phyloP scores from a whole-genome alignment of 2,329 filamentous ascomycete species.

The Calycina marina region DNA sequence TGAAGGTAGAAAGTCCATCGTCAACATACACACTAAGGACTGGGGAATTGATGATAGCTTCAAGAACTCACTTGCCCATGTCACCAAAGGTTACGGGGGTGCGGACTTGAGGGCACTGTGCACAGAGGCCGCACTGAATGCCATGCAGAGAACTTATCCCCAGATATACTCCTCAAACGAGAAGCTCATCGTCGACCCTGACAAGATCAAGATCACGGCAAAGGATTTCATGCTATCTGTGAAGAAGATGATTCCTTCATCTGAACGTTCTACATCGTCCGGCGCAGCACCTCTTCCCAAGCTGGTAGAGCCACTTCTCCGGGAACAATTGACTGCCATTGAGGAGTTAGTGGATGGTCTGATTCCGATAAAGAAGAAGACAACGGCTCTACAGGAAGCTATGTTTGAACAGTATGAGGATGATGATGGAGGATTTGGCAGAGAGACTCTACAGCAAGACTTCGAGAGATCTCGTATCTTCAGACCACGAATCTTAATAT shows the following conservation, averaged over 20 bases:
- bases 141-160: constrained; percentile 87
- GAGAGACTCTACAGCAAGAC: constrained; percentile 59
- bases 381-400: constrained; percentile 84
- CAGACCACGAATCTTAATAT: constrained; percentile 72
- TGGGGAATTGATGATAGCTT: constrained; percentile 75
- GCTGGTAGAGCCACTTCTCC: constrained; percentile 67
- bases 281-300: constrained; percentile 70
- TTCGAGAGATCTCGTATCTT: constrained; percentile 85
- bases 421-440: constrained; percentile 67
- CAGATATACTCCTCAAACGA: constrained; percentile 88
- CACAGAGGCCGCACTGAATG: constrained; percentile 89
- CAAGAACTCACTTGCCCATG: constrained; percentile 69
- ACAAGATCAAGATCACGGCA: constrained; percentile 71
- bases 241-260: constrained; percentile 92
- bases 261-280: constrained; percentile 75
- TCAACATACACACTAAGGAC: constrained; percentile 88
- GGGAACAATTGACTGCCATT: constrained; percentile 56
- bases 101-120: constrained; percentile 87
- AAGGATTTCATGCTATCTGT: constrained; percentile 96
- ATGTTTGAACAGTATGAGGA: constrained; percentile 80
- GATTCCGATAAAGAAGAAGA: constrained; percentile 71
- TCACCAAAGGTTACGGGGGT: constrained; percentile 94
- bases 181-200: constrained; percentile 77
- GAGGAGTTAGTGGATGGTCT: constrained; percentile 56
- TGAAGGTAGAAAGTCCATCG: constrained; percentile 66